phyloP scores from a whole-genome alignment of 2,329 filamentous ascomycete species.

The Diaporthe citriasiana region DNA sequence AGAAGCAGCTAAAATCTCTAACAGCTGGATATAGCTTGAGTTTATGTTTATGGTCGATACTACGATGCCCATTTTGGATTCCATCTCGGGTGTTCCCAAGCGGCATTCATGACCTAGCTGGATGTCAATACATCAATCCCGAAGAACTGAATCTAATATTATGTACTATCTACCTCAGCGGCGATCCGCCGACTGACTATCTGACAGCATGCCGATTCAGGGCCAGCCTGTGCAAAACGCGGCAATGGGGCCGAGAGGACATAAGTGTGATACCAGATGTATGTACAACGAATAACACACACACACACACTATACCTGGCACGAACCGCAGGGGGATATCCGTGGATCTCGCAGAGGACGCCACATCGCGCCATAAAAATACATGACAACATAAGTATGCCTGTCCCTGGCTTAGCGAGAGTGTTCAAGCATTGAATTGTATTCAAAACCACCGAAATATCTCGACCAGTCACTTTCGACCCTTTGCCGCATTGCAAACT shows the following conservation, averaged over 20 bases:
- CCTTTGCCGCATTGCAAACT: background rate
- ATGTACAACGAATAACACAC: conserved; percentile 29
- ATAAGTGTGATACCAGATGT: conserved; percentile 16
- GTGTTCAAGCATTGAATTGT: background rate
- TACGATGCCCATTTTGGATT: no score
- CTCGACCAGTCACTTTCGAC: background rate
- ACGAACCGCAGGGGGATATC: background rate
- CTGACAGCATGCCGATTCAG: conserved; percentile 3
- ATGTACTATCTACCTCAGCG: conserved; percentile 18
- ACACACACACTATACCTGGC: background rate
- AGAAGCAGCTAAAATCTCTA: background rate
- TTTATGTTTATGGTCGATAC: no score
- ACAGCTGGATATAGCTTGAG: background rate
- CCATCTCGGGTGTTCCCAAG: background rate
- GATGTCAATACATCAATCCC: background rate
- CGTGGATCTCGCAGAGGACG: background rate
- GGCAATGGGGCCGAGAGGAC: background rate
- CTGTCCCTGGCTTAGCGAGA: background rate
- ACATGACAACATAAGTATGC: background rate
- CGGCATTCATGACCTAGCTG: background rate
- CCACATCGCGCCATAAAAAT: background rate
- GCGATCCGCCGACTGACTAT: conserved; percentile 2
- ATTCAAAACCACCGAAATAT: background rate
- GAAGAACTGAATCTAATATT: conserved; percentile 6
- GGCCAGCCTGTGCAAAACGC: conserved; percentile 14